Conservation (phyloP, 441 rosid genomes). For the Brassica balearica region DNA sequence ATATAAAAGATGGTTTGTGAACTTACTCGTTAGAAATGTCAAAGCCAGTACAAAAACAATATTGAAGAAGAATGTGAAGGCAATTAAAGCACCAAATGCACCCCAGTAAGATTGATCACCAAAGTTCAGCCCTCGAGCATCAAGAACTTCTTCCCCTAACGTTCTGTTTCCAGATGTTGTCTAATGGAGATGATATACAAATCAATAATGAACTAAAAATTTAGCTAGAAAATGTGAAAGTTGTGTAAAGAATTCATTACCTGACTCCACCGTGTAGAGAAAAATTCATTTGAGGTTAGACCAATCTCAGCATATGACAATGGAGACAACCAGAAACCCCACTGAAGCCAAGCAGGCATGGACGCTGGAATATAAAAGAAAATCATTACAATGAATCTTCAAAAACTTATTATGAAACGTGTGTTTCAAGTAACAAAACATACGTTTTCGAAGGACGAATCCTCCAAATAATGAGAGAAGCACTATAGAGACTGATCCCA, state of each 20-base stretch:
- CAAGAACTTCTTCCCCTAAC: slow-evolving; percentile 53
- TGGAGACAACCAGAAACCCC: slow-evolving; percentile 83
- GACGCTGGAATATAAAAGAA: slow-evolving; percentile 46
- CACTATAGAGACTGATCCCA: slow-evolving; percentile 38
- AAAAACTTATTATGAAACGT: not conserved
- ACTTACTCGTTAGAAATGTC: slow-evolving; percentile 65
- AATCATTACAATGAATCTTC: not conserved
- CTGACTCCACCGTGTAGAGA: slow-evolving; percentile 60
- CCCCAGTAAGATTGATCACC: slow-evolving; percentile 62
- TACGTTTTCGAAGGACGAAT: slow-evolving; percentile 56
- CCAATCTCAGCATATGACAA: slow-evolving; percentile 78
- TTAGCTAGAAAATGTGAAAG: not conserved
- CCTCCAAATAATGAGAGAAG: slow-evolving; percentile 58
- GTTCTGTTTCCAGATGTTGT: slow-evolving; percentile 47
- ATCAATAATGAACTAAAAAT: not conserved
- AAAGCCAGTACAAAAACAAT: slow-evolving; percentile 63
- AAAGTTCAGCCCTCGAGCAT: slow-evolving; percentile 65
- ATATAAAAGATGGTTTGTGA: not conserved
- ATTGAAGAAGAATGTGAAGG: slow-evolving; percentile 61
- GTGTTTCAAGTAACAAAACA: slow-evolving; percentile 24
- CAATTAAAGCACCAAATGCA: slow-evolving; percentile 61
- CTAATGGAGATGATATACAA: slow-evolving; percentile 13
- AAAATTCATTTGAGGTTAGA: slow-evolving; percentile 66
- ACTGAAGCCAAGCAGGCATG: slow-evolving; percentile 67
- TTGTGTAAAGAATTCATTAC: slow-evolving; percentile 29